phyloP scores from a whole-genome alignment of 495 filamentous ascomycete genomes.

The Aspergillus nidulans region DNA sequence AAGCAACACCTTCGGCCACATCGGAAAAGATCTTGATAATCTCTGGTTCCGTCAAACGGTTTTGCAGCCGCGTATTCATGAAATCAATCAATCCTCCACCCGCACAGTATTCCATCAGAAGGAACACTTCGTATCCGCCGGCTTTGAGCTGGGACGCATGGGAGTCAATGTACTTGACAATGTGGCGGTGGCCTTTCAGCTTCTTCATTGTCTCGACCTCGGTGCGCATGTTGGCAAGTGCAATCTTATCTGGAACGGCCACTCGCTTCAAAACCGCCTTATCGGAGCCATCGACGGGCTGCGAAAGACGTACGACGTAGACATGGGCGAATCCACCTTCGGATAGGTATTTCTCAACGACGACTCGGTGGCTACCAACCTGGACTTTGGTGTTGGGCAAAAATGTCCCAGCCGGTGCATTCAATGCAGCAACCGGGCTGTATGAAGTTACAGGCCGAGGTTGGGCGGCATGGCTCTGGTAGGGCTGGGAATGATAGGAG shows the following conservation, averaged over 20 bases:
- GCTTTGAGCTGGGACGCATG: slow-evolving; percentile 91
- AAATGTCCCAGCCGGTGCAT: slow-evolving; percentile 82
- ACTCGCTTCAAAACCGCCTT: slow-evolving; percentile 90
- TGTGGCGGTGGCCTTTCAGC: slow-evolving; percentile 89
- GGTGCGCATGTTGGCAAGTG: slow-evolving; percentile 90
- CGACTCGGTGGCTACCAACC: slow-evolving; percentile 84
- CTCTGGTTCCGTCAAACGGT: slow-evolving; percentile 95
- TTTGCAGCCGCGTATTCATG: slow-evolving; percentile 97
- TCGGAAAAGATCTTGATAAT: slow-evolving; percentile 96
- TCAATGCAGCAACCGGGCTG: slow-evolving; percentile 37
- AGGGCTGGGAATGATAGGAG: slow-evolving; percentile 30
- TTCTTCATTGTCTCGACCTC: slow-evolving; percentile 99
- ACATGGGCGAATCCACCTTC: slow-evolving; percentile 99
- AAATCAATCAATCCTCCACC: slow-evolving; percentile 96
- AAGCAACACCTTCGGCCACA: slow-evolving; percentile 91
- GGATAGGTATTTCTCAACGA: slow-evolving; percentile 97
- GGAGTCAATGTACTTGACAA: slow-evolving; percentile 97
- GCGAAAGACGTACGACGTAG: slow-evolving; percentile 84
- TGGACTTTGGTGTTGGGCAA: slow-evolving; percentile 91
- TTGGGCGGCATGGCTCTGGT: slow-evolving; percentile 30
- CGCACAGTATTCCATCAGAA: slow-evolving; percentile 89
- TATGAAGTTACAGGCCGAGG: slow-evolving; percentile 32
- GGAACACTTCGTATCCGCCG: slow-evolving; percentile 94
- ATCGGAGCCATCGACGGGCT: slow-evolving; percentile 74
- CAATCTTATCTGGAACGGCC: slow-evolving; percentile 93